A percentile compares a stretch with the other conserved stretches of the same genome.
phyloP scores from a whole-genome alignment of 2,329 filamentous ascomycete genomes.

The Neonectria coccinea region DNA sequence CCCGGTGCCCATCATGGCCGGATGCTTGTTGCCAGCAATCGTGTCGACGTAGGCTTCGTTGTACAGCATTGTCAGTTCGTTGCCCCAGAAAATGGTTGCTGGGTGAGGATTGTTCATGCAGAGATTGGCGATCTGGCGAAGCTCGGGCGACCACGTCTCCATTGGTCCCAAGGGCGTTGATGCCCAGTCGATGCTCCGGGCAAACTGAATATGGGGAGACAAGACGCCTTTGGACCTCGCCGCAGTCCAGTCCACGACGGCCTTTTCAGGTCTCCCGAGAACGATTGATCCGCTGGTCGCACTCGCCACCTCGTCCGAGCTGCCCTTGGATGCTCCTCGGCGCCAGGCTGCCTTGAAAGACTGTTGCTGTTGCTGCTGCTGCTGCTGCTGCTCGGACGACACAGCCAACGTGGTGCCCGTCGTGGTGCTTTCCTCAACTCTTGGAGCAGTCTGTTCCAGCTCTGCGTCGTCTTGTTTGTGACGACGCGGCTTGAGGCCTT shows the following conservation, averaged over 20 bases:
- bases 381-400: not conserved
- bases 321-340: slow-evolving; percentile 31
- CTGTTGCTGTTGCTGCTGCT: not conserved
- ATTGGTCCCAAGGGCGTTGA: slow-evolving; percentile 58
- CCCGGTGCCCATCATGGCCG: slow-evolving; percentile 68
- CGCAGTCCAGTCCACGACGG: slow-evolving; percentile 52
- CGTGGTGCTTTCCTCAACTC: not conserved
- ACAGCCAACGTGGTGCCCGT: slow-evolving; percentile 16
- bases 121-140: slow-evolving; percentile 56
- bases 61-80: slow-evolving; percentile 71
- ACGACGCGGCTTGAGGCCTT: not conserved
- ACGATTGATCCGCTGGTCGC: slow-evolving; percentile 46
- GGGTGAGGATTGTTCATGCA: slow-evolving; percentile 56
- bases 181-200: slow-evolving; percentile 55
- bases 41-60: slow-evolving; percentile 69
- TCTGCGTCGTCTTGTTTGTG: not conserved
- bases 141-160: slow-evolving; percentile 56
- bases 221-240: slow-evolving; percentile 46
- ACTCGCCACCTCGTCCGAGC: slow-evolving; percentile 46
- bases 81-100: slow-evolving; percentile 70
- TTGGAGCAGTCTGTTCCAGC: not conserved
- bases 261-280: slow-evolving; percentile 49
- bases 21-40: slow-evolving; percentile 73
- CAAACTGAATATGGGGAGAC: slow-evolving; percentile 46
- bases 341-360: slow-evolving; percentile 7